These are phyloP conservation scores for Apiospora kogelbergensis DNA, from an alignment of 2,329 filamentous ascomycete genomes.

Conservation along the genomic window DNA sequence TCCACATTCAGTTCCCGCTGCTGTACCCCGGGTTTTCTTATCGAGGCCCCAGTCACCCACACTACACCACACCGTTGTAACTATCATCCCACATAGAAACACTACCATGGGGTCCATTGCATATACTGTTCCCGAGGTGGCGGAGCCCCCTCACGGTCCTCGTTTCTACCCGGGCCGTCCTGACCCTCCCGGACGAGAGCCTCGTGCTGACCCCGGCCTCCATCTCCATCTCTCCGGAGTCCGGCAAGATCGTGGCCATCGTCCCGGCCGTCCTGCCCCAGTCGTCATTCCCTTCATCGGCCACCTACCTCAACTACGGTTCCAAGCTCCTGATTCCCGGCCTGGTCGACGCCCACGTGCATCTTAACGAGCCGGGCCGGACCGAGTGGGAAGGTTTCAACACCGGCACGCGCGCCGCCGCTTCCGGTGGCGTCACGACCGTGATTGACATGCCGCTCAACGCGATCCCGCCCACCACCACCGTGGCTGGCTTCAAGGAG, in stretches of 20 bases:
- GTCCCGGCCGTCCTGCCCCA: constrained; percentile 71
- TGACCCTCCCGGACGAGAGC: constrained; percentile 66
- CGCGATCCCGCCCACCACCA: constrained; percentile 94
- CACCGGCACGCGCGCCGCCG: constrained; percentile 90
- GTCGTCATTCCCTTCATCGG: constrained; percentile 70
- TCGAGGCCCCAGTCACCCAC: neutral
- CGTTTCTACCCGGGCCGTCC: constrained; percentile 78
- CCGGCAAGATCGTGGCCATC: constrained; percentile 82
- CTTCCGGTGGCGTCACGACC: constrained; percentile 93
- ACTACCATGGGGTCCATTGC: neutral
- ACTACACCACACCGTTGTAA: neutral
- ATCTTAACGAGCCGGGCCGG: constrained; percentile 93
- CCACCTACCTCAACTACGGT: constrained; percentile 79
- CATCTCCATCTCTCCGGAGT: constrained; percentile 71
- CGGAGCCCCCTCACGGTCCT: constrained; percentile 65
- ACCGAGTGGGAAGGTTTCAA: constrained; percentile 99
- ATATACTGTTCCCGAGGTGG: neutral
- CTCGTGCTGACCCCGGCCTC: constrained; percentile 76
- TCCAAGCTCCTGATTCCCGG: constrained; percentile 85
- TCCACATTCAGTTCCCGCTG: neutral
- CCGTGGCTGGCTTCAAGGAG: constrained; percentile 74
- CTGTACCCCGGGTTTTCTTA: constrained; percentile 5
- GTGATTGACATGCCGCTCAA: constrained; percentile 98
- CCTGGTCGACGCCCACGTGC: constrained; percentile 94
- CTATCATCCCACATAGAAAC: neutral